Percentiles rank a stretch among this genome's conserved stretches.
Evolutionary conservation across 2,329 filamentous ascomycete species (phyloP).

Genomic region (Fusarium sp.): DNA sequence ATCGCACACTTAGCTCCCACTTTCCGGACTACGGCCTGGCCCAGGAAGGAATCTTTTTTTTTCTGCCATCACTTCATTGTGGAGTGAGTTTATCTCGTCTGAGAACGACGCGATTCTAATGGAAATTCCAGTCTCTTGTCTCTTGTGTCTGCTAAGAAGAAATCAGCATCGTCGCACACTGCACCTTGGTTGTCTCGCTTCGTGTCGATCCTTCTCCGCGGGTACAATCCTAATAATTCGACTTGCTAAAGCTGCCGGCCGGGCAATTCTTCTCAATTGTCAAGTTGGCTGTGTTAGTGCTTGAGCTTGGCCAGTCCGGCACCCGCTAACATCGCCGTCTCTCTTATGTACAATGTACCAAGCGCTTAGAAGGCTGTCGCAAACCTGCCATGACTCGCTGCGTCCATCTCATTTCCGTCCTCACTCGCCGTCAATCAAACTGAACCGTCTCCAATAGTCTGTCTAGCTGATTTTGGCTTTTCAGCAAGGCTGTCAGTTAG

Average conservation of each 20-base stretch:
- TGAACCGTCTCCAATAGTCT: constrained; percentile 30
- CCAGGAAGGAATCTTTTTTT: constrained; percentile 1
- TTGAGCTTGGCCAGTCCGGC: constrained; percentile 33
- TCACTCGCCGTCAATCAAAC: constrained; percentile 9
- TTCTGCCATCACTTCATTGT: constrained; percentile 31
- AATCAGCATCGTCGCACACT: background rate
- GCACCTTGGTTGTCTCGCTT: constrained; percentile 25
- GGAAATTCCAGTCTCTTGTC: constrained; percentile 27
- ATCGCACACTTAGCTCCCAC: constrained; percentile 8
- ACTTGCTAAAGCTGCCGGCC: background rate
- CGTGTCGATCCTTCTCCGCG: constrained; percentile 31
- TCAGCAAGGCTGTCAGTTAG: constrained; percentile 29
- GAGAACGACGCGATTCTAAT: constrained; percentile 10
- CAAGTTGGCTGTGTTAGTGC: constrained; percentile 33
- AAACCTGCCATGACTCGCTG: constrained; percentile 41
- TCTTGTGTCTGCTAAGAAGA: background rate
- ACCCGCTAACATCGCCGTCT: constrained; percentile 33
- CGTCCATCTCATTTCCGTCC: constrained; percentile 42
- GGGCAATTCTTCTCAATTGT: constrained; percentile 10
- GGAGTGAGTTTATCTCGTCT: constrained; percentile 31
- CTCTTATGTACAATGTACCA: constrained; percentile 33
- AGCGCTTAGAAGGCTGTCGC: constrained; percentile 35
- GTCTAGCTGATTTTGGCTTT: constrained; percentile 19
- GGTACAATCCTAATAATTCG: constrained; percentile 2
- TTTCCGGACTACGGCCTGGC: constrained; percentile 6